Evolutionary conservation across 768 basidiomycete genomes (phyloP).

Genomic region (Russula foetens): DNA sequence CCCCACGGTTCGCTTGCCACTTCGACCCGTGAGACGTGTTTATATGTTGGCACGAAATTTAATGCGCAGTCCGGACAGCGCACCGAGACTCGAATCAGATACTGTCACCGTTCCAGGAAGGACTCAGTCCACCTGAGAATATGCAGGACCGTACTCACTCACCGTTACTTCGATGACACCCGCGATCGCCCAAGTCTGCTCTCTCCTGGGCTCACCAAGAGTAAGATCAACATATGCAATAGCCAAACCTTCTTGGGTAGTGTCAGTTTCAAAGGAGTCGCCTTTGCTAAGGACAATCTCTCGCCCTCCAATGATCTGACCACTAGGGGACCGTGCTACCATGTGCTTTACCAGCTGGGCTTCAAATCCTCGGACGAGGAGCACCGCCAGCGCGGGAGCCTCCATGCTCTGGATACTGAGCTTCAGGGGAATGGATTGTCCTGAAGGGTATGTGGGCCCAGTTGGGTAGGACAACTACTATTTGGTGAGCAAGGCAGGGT

Average conservation of each 20-base stretch:
- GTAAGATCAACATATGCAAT: constrained; percentile 30
- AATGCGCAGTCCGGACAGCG: constrained; percentile 26
- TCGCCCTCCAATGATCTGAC: constrained; percentile 23
- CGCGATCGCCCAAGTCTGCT: constrained; percentile 32
- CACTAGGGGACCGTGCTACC: constrained; percentile 25
- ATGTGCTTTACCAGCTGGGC: constrained; percentile 33
- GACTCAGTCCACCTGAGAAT: neutral
- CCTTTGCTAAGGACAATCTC: constrained; percentile 25
- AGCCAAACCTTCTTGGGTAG: constrained; percentile 31
- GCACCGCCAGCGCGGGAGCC: constrained; percentile 32
- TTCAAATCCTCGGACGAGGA: constrained; percentile 29
- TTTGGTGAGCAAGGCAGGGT: neutral
- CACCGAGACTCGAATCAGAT: constrained; percentile 31
- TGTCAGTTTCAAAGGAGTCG: constrained; percentile 23
- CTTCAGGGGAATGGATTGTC: constrained; percentile 33
- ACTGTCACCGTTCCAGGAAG: constrained; percentile 27
- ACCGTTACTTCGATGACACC: constrained; percentile 28
- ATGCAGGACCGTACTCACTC: neutral
- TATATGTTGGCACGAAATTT: constrained; percentile 30
- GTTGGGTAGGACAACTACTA: constrained; percentile 33
- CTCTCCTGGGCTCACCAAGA: constrained; percentile 32
- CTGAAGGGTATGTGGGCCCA: constrained; percentile 32
- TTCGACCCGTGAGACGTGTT: constrained; percentile 30
- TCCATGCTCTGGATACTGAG: constrained; percentile 30
- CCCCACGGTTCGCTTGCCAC: constrained; percentile 36